Base-by-base conservation (phyloP, 192 early-diverging fungal genomes). In the Podochytrium sp. region DNA sequence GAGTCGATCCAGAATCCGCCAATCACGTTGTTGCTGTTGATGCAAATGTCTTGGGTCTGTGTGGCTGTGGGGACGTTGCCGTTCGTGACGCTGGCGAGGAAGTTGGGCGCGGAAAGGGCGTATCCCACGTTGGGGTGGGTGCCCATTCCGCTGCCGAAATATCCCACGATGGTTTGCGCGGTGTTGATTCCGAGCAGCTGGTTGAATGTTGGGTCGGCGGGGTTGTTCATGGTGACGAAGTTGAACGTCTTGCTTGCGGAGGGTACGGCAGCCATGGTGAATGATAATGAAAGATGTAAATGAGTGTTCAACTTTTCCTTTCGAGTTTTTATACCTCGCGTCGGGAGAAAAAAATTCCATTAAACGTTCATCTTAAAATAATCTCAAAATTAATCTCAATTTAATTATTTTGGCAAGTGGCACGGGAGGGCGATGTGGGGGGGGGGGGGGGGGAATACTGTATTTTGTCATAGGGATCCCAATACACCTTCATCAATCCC, bases 401-500 rank as follows among this genome's bases (percentile, higher is more conserved):
- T 12, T 12, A 49, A 49, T 49, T 49, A n/a, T 14, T n/a, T 49
- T 49, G 12, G 12, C 12, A 49, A 49, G 47, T 49, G 47, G 47
- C 47, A 49, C 47, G 12, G 47, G n/a, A n/a, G n/a, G n/a, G n/a
- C n/a, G n/a, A n/a, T n/a, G n/a, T n/a, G n/a, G n/a, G n/a, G n/a
- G n/a, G n/a, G n/a, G n/a, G n/a, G n/a, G n/a, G n/a, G n/a, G n/a
- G n/a, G n/a, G n/a, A n/a, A n/a, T n/a, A n/a, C n/a, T n/a, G n/a
- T n/a, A n/a, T n/a, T n/a, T n/a, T n/a, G n/a, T n/a, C n/a, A n/a
- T n/a, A n/a, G n/a, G n/a, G n/a, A n/a, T n/a, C 59, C 39, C 39
- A 61, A 61, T 5, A 38, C 59, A 78, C 30, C 51, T 4, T 55
- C 35, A 33, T 55, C 82, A 32, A 83, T 73, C 23, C 77, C 77